These are phyloP conservation scores for Diaporthe ampelina DNA, from an alignment of 2,329 filamentous ascomycete genomes.

Conservation along the genomic window DNA sequence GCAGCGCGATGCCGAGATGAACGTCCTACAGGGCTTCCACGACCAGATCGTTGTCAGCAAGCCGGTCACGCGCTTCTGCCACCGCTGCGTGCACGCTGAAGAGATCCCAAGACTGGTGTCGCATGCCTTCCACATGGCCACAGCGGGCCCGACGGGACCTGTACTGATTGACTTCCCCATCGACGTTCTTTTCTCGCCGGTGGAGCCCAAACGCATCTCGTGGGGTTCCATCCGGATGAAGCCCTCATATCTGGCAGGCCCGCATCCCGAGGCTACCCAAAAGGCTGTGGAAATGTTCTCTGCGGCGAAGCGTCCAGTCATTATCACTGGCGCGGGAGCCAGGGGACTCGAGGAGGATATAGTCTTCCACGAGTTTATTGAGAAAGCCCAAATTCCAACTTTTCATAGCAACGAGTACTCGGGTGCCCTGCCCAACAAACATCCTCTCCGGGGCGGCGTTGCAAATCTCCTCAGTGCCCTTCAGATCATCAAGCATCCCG, in stretches of 20 bases:
- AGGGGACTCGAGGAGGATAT: constrained; percentile 1
- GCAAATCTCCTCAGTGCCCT: background rate
- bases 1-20: constrained; percentile 59
- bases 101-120: constrained; percentile 61
- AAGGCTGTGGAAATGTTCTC: constrained; percentile 47
- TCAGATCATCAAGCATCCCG: background rate
- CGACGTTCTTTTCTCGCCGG: constrained; percentile 56
- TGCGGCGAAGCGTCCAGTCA: constrained; percentile 17
- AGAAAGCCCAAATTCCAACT: background rate
- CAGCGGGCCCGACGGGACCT: constrained; percentile 56
- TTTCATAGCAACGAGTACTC: constrained; percentile 32
- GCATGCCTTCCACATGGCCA: constrained; percentile 56
- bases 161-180: constrained; percentile 56
- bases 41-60: constrained; percentile 60
- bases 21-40: constrained; percentile 60
- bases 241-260: constrained; percentile 51
- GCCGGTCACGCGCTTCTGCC: constrained; percentile 60
- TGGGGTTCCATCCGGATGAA: constrained; percentile 57
- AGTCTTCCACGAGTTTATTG: constrained; percentile 3
- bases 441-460: constrained; percentile 14
- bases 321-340: constrained; percentile 29
- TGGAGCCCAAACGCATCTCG: constrained; percentile 52
- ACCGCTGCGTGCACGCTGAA: constrained; percentile 58
- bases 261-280: constrained; percentile 49
- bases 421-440: constrained; percentile 17